These are phyloP conservation scores for Pilaira anomala DNA, from an alignment of 192 early-diverging fungal genomes.

Conservation along the genomic window DNA sequence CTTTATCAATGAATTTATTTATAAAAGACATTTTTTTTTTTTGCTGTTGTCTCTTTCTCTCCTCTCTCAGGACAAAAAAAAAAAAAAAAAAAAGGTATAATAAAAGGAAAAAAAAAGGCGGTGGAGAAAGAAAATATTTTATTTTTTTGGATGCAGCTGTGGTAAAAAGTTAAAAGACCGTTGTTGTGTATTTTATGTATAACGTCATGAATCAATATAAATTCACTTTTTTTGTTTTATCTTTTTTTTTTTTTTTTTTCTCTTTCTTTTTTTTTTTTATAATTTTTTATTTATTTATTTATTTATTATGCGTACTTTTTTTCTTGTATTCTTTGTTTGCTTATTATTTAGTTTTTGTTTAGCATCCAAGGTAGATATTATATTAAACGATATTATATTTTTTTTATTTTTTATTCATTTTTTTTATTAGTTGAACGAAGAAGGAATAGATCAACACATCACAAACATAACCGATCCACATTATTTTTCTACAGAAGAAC, in stretches of 20 bases:
- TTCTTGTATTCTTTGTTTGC: neutral
- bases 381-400: too few species aligned
- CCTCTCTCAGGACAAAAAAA: too few species aligned
- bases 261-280: neutral
- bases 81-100: neutral
- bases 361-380: neutral
- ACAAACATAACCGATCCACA: neutral
- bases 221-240: neutral
- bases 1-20: slow-evolving; percentile 37
- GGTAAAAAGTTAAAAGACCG: neutral
- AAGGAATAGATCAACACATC: neutral
- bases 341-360: neutral
- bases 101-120: slow-evolving; percentile 7
- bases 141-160: neutral
- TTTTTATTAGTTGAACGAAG: neutral
- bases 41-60: too few species aligned
- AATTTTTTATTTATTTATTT: neutral
- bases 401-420: neutral
- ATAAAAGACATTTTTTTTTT: slow-evolving; percentile 35
- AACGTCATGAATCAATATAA: slow-evolving; percentile 8
- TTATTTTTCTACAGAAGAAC: neutral
- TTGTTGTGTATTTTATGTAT: neutral
- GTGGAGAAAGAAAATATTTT: neutral
- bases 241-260: neutral
- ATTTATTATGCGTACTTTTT: slow-evolving; percentile 2